A percentile compares a stretch with the other conserved stretches of the same genome.
Evolutionary conservation across 2,329 filamentous ascomycete species (phyloP).

Genomic region (Stagonosporopsis rhizophila): DNA sequence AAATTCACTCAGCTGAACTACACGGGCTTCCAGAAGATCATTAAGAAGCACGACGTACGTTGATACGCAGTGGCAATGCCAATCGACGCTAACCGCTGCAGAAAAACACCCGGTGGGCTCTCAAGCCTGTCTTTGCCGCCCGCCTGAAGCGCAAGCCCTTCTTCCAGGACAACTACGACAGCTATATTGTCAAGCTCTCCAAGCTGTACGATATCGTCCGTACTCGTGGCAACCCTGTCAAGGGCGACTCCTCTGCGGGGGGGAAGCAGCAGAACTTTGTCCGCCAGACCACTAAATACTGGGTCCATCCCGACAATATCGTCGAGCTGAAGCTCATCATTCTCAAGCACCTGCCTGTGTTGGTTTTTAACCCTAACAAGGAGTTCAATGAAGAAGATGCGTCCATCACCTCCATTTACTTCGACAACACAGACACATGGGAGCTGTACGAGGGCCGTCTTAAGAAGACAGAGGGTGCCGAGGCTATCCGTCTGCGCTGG

Average conservation of each 20-base stretch:
- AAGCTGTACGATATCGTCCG: conserved; percentile 94
- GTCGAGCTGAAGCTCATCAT: conserved; percentile 98
- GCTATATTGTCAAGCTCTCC: conserved; percentile 91
- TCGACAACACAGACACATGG: conserved; percentile 93
- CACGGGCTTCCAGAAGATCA: conserved; percentile 99
- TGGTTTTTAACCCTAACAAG: conserved; percentile 97
- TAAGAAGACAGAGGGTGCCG: conserved; percentile 97
- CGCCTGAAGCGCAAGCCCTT: conserved; percentile 95
- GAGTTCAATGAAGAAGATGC: conserved; percentile 91
- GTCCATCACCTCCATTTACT: conserved; percentile 98
- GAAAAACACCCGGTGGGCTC: conserved; percentile 94
- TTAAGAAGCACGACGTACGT: conserved; percentile 97
- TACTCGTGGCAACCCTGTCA: conserved; percentile 88
- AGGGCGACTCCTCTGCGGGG: conserved; percentile 89
- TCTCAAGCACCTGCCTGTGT: conserved; percentile 92
- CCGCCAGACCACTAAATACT: conserved; percentile 98
- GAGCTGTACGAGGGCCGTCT: conserved; percentile 92
- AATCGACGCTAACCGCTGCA: conserved; percentile 49
- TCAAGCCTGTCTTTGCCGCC: conserved; percentile 94
- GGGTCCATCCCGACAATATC: conserved; percentile 98
- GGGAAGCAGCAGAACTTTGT: conserved; percentile 95
- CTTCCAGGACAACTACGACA: conserved; percentile 98
- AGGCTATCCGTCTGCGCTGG: conserved; percentile 95
- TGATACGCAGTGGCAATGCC: conserved; percentile 9
- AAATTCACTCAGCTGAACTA: conserved; percentile 99